These are phyloP conservation scores for Remersonia thermophila DNA, from an alignment of 2,329 filamentous ascomycete genomes.

Conservation along the genomic window DNA sequence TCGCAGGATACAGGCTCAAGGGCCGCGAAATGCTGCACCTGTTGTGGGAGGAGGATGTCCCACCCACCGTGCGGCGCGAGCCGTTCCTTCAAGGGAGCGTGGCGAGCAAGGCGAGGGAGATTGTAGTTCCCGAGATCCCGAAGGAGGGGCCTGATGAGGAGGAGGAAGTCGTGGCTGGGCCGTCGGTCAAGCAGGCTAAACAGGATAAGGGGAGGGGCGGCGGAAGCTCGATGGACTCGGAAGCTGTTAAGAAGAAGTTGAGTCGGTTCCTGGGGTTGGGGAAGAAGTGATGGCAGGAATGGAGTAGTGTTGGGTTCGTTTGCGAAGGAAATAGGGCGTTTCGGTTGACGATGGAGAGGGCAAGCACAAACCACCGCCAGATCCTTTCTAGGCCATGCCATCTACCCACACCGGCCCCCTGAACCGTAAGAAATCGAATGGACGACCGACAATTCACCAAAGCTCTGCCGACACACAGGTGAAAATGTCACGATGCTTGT, in stretches of 20 bases:
- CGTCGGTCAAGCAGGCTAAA: constrained; percentile 20
- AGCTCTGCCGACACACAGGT: no score
- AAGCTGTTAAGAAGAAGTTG: constrained; percentile 31
- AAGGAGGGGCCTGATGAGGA: constrained; percentile 28
- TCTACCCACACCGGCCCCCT: no score
- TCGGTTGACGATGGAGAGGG: no score
- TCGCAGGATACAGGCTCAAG: constrained; percentile 58
- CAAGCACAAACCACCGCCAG: no score
- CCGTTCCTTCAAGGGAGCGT: constrained; percentile 48
- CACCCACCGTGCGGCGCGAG: constrained; percentile 39
- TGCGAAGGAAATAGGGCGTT: no score
- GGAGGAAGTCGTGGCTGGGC: constrained; percentile 17
- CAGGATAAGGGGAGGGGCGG: constrained; percentile 22
- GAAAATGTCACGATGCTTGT: no score
- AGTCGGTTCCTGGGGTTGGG: constrained; percentile 65
- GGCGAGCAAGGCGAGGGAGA: constrained; percentile 49
- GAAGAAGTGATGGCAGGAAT: constrained; percentile 47
- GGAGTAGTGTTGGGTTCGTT: background rate
- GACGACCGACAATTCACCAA: no score
- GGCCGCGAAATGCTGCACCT: constrained; percentile 65
- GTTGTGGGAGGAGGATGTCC: constrained; percentile 55
- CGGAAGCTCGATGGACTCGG: constrained; percentile 20
- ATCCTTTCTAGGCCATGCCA: no score
- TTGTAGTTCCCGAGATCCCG: constrained; percentile 50
- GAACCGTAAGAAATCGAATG: no score